phyloP scores from a whole-genome alignment of 2,329 filamentous ascomycete genomes.

The Microcyclospora tardicrescens region DNA sequence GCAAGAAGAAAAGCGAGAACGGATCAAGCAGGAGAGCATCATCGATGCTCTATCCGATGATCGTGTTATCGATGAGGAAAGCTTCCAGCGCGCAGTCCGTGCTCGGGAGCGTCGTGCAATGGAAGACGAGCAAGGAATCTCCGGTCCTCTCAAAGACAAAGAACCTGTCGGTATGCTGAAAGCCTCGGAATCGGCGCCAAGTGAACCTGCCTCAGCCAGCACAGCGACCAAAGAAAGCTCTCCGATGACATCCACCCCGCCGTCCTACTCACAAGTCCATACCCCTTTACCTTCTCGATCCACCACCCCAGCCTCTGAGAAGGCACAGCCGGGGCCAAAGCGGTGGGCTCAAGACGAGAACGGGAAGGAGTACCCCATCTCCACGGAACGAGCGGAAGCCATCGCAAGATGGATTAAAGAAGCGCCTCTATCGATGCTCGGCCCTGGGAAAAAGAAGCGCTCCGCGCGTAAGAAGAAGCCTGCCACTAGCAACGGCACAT shows the following conservation, averaged over 20 bases:
- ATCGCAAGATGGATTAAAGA: slow-evolving; percentile 56
- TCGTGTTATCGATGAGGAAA: slow-evolving; percentile 52
- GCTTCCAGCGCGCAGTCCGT: slow-evolving; percentile 49
- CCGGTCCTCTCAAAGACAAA: slow-evolving; percentile 21
- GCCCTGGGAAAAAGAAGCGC: slow-evolving; percentile 23
- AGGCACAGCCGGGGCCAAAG: slow-evolving; percentile 23
- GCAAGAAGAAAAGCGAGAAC: slow-evolving; percentile 44
- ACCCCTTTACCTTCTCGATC: too few relatives aligned
- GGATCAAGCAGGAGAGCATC: slow-evolving; percentile 51
- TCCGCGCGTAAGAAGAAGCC: slow-evolving; percentile 20
- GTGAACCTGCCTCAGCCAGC: neutral
- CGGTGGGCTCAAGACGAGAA: slow-evolving; percentile 53
- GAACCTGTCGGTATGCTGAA: slow-evolving; percentile 1
- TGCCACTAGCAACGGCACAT: neutral
- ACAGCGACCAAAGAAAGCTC: too few relatives aligned
- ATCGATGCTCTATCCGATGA: slow-evolving; percentile 56
- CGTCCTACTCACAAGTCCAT: too few relatives aligned
- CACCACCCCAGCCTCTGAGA: neutral
- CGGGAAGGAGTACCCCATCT: slow-evolving; percentile 55
- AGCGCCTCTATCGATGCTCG: slow-evolving; percentile 29
- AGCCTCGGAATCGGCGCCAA: neutral
- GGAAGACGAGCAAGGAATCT: slow-evolving; percentile 40
- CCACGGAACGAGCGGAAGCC: slow-evolving; percentile 54
- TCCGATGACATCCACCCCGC: too few relatives aligned
- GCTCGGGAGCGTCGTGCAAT: slow-evolving; percentile 45